Percentiles rank a stretch among this genome's conserved stretches.
Conservation (phyloP, 768 basidiomycete genomes). For the Pleurotus cornucopiae region DNA sequence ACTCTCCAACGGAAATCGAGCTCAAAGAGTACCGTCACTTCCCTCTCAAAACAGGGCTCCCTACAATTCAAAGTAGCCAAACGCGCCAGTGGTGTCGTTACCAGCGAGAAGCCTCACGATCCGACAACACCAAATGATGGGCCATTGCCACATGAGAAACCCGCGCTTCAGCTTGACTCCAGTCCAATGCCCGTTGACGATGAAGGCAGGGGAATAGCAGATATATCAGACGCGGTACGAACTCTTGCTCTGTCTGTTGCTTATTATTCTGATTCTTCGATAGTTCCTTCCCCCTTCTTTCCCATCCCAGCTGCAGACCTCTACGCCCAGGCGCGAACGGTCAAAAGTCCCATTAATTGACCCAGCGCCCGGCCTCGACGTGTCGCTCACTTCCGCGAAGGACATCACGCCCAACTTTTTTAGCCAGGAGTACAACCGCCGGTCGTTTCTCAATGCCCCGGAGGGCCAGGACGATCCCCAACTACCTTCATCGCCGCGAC, state of each 20-base stretch:
- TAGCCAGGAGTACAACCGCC: not conserved
- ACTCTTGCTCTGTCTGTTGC: not conserved
- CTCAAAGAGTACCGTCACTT: not conserved
- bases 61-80: conserved; percentile 5
- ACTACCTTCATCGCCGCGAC: not conserved
- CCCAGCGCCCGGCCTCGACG: conserved; percentile 28
- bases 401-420: not conserved
- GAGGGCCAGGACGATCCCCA: not conserved
- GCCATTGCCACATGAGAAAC: not conserved
- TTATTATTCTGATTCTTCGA: conserved; percentile 19
- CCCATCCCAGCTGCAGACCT: conserved; percentile 46
- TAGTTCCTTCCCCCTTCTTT: conserved; percentile 55
- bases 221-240: conserved; percentile 25
- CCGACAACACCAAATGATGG: not conserved
- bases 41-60: not conserved
- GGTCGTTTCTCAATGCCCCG: not conserved
- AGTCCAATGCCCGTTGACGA: not conserved
- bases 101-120: not conserved
- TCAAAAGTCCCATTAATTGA: conserved; percentile 31
- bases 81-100: not conserved
- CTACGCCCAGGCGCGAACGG: conserved; percentile 39
- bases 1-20: not conserved
- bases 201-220: conserved; percentile 9
- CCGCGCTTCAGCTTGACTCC: not conserved
- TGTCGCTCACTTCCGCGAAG: conserved; percentile 19